phyloP scores from a whole-genome alignment of 2,329 filamentous ascomycete species.

The Aspergillus pseudonomiae region DNA sequence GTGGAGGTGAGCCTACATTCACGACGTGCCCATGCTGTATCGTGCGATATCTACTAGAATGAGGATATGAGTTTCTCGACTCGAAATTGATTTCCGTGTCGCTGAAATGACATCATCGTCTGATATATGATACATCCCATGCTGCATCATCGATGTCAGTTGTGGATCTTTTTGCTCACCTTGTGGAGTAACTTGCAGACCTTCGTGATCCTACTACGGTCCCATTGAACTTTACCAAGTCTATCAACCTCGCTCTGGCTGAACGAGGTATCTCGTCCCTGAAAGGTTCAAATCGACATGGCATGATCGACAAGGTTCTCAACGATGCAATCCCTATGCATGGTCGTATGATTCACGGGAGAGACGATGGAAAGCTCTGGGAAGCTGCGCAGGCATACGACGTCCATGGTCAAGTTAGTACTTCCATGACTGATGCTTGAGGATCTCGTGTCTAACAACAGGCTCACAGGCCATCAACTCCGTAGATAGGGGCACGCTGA shows the following conservation, averaged over 20 bases:
- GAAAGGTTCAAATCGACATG: slow-evolving; percentile 66
- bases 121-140: neutral
- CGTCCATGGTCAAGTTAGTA: slow-evolving; percentile 75
- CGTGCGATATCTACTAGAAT: neutral
- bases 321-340: slow-evolving; percentile 85
- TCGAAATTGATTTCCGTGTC: neutral
- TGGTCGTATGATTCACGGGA: slow-evolving; percentile 93
- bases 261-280: slow-evolving; percentile 92
- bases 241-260: slow-evolving; percentile 95
- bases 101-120: neutral
- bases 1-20: slow-evolving; percentile 68
- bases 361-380: slow-evolving; percentile 66
- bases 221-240: slow-evolving; percentile 93
- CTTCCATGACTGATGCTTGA: slow-evolving; percentile 1
- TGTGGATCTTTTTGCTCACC: slow-evolving; percentile 10
- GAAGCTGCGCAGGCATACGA: slow-evolving; percentile 89
- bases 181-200: slow-evolving; percentile 58
- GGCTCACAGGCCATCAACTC: slow-evolving; percentile 72
- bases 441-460: slow-evolving; percentile 14
- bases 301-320: slow-evolving; percentile 74
- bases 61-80: neutral
- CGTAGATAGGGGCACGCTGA: slow-evolving; percentile 81
- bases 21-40: neutral
- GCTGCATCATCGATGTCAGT: neutral
- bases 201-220: slow-evolving; percentile 79